Evolutionary conservation across 2,329 filamentous ascomycete species (phyloP), one percentile per base, ranked within the genome.

Genomic region (Ophiocordyceps camponoti-leonardi): DNA sequence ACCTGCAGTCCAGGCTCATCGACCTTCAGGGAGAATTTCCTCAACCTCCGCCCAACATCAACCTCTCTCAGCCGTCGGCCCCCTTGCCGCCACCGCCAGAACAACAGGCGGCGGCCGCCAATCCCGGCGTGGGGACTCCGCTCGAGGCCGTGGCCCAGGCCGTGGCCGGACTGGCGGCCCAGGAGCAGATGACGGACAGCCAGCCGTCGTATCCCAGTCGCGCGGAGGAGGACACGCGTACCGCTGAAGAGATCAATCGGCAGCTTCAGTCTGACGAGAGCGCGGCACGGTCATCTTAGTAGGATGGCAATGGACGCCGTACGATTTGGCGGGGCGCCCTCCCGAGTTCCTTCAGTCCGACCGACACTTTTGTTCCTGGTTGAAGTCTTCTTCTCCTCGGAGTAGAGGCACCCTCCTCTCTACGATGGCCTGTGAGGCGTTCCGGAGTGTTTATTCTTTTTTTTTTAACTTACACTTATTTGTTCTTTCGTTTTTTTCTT

Each of bases 21-120:
- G 88, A 95, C 53, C 75, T 79, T 3, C 80, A 86, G 54, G 82
- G 83, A 57, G 87, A 94, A 53, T 80, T 84, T 46, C 92, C 92
- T 1, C 83, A 83, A 49, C 81, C 88, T 11, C 90, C 90, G 1
- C 71, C 83, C 1, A 86, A 86, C 53, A 73, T 94, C 51, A 84
- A 86, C 55, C 67, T 94, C 26, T 58, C 59, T 39, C 61, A 53
- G 45, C 58, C 58, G 11, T 40, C 51, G 8, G 47, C 50, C 41
- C 47, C 51, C 30, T 52, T 48, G 41, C 58, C 53, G 31, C 56
- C 52, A 47, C 44, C 52, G 18, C 35, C 57, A 13, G 51, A 52
- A 37, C 50, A 60, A 44, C 51, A 55, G 28, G 49, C 49, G 7
- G 44, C 56, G 4, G 51, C 56, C 4, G 51, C 44, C 45, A 57